These are phyloP conservation scores for Candida anglica DNA, from an alignment of 805 yeast genomes.

Conservation along the genomic window DNA sequence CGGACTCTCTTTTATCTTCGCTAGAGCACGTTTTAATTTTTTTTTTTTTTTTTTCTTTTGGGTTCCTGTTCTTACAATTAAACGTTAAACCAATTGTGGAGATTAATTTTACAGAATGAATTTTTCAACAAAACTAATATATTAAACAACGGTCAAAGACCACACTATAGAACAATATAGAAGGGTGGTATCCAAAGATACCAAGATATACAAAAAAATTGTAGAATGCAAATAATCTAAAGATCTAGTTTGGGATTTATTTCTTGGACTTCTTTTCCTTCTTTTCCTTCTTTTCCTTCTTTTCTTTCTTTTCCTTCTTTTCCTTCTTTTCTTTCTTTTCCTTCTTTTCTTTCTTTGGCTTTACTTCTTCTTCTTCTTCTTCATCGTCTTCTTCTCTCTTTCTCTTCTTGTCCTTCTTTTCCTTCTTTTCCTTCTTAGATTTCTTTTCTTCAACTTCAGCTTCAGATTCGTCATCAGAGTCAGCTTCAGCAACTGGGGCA, in stretches of 20 bases:
- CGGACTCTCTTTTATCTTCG: too few species aligned
- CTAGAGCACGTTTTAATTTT: too few species aligned
- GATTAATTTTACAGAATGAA: too few species aligned
- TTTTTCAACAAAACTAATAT: too few species aligned
- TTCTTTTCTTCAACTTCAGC: slow-evolving; percentile 26
- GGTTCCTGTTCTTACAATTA: too few species aligned
- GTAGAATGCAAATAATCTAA: background rate
- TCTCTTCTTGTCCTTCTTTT: slow-evolving; percentile 20
- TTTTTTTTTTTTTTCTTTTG: too few species aligned
- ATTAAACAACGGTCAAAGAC: too few species aligned
- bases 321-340: slow-evolving; percentile 18
- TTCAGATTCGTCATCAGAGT: slow-evolving; percentile 20
- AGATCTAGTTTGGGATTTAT: too few species aligned
- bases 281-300: slow-evolving; percentile 25
- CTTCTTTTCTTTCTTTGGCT: slow-evolving; percentile 19
- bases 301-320: slow-evolving; percentile 22
- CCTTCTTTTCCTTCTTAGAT: slow-evolving; percentile 20
- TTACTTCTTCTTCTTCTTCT: slow-evolving; percentile 24
- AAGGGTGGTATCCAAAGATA: too few species aligned
- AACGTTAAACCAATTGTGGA: too few species aligned
- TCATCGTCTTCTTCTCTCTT: slow-evolving; percentile 19
- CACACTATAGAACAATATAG: too few species aligned
- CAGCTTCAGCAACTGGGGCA: slow-evolving; percentile 43
- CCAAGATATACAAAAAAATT: too few species aligned
- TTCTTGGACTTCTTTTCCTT: slow-evolving; percentile 20